These are phyloP conservation scores for Apium graveolens DNA, from an alignment of 129 eudicot species.

Conservation along the genomic window DNA sequence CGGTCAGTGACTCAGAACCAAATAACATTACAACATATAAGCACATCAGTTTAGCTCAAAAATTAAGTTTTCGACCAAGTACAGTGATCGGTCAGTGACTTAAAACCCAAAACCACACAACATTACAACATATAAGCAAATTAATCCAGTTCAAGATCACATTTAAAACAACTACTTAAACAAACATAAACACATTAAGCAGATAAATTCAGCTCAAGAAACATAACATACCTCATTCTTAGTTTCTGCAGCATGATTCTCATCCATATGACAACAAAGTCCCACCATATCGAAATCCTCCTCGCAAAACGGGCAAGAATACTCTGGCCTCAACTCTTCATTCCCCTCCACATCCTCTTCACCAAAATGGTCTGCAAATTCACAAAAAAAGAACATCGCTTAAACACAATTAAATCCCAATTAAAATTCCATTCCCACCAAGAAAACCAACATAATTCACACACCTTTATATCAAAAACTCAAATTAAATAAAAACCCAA, in stretches of 20 bases:
- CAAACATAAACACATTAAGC: not conserved
- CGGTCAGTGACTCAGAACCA: not conserved
- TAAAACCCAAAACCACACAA: not conserved
- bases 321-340: constrained; percentile 69
- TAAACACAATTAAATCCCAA: not conserved
- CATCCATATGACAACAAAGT: constrained; percentile 93
- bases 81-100: not conserved
- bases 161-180: not conserved
- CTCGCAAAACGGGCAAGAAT: constrained; percentile 75
- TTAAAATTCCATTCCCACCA: not conserved
- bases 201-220: not conserved
- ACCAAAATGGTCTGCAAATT: constrained; percentile 39
- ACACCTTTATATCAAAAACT: not conserved
- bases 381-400: constrained; percentile 1
- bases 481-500: not conserved
- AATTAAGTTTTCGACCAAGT: not conserved
- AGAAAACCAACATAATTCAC: not conserved
- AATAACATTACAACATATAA: not conserved
- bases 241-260: constrained; percentile 60
- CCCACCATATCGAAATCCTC: constrained; percentile 94
- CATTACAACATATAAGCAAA: not conserved
- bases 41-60: not conserved
- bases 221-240: constrained; percentile 91
- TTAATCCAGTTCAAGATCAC: not conserved
- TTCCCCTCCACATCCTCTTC: constrained; percentile 53